Conservation (phyloP, 768 basidiomycete species). For the Lactarius tabidus region DNA sequence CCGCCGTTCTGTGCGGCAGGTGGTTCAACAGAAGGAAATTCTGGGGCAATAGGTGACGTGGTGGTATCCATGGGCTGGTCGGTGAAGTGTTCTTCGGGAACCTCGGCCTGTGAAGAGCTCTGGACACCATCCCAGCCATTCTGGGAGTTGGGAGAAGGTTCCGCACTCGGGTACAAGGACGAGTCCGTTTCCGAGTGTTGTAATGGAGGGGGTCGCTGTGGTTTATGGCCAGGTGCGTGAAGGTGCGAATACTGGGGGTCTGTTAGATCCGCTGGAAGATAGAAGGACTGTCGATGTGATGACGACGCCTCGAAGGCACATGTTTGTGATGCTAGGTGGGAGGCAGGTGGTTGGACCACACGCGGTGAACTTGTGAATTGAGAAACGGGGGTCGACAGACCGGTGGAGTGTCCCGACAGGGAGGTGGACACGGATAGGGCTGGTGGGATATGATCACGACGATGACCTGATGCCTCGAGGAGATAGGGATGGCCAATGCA, state of each 20-base stretch:
- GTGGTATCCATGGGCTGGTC: constrained; percentile 48
- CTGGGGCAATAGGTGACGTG: constrained; percentile 50
- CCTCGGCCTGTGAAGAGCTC: constrained; percentile 48
- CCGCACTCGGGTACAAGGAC: constrained; percentile 24
- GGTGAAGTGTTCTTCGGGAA: constrained; percentile 40
- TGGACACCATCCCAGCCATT: constrained; percentile 58
- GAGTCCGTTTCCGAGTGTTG: constrained; percentile 22
- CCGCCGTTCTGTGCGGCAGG: constrained; percentile 36
- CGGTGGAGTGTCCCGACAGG: constrained; percentile 38
- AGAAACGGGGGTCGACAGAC: constrained; percentile 23
- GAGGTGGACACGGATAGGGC: constrained; percentile 23
- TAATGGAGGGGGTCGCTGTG: constrained; percentile 20
- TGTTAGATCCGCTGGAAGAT: constrained; percentile 8
- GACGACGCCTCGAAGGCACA: constrained; percentile 18
- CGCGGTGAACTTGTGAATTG: constrained; percentile 24
- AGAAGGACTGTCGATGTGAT: constrained; percentile 26
- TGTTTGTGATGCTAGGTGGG: constrained; percentile 17
- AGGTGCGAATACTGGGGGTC: constrained; percentile 22
- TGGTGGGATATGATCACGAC: constrained; percentile 16
- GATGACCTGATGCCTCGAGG: constrained; percentile 60
- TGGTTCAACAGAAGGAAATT: constrained; percentile 43
- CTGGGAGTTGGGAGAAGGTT: constrained; percentile 25
- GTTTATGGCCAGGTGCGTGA: constrained; percentile 10
- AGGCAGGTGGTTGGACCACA: constrained; percentile 17
- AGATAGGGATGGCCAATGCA: constrained; percentile 91